Percentiles rank a stretch among this genome's conserved stretches.
Conservation (phyloP, 352 stramenopile genomes). For the Phytophthora cajani region DNA sequence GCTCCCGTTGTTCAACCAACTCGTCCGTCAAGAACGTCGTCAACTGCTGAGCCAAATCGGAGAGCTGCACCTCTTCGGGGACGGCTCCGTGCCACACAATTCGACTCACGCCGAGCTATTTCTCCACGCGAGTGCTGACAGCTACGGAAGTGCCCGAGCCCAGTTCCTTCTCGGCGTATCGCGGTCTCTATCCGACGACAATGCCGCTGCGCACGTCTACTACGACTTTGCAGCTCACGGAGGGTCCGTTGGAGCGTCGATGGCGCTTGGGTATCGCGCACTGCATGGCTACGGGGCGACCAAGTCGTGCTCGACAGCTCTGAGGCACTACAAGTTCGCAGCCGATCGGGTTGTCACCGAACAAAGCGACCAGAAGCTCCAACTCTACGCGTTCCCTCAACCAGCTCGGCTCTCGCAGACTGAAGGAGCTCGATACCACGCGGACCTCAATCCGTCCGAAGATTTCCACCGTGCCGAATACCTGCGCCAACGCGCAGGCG, state of each 20-base stretch:
- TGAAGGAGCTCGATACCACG: slow-evolving; percentile 28
- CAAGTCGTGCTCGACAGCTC: slow-evolving; percentile 57
- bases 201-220: slow-evolving; percentile 42
- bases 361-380: slow-evolving; percentile 26
- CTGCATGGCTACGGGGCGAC: slow-evolving; percentile 58
- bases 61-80: slow-evolving; percentile 43
- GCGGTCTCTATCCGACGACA: slow-evolving; percentile 19
- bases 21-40: slow-evolving; percentile 26
- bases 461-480: slow-evolving; percentile 61
- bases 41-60: slow-evolving; percentile 47
- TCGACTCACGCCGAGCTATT: slow-evolving; percentile 36
- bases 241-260: slow-evolving; percentile 48
- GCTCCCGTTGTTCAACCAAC: slow-evolving; percentile 32
- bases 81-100: slow-evolving; percentile 21
- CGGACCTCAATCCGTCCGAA: slow-evolving; percentile 29
- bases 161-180: slow-evolving; percentile 60
- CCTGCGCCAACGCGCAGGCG: slow-evolving; percentile 42
- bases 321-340: slow-evolving; percentile 81
- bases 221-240: slow-evolving; percentile 67
- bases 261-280: slow-evolving; percentile 78
- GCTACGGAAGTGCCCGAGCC: slow-evolving; percentile 31
- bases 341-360: slow-evolving; percentile 56
- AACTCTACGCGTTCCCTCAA: slow-evolving; percentile 43
- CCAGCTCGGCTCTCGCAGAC: slow-evolving; percentile 48
- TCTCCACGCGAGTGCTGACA: slow-evolving; percentile 48